Base-by-base conservation (phyloP, 148 eudicot genomes). In the Beta vulgaris region DNA sequence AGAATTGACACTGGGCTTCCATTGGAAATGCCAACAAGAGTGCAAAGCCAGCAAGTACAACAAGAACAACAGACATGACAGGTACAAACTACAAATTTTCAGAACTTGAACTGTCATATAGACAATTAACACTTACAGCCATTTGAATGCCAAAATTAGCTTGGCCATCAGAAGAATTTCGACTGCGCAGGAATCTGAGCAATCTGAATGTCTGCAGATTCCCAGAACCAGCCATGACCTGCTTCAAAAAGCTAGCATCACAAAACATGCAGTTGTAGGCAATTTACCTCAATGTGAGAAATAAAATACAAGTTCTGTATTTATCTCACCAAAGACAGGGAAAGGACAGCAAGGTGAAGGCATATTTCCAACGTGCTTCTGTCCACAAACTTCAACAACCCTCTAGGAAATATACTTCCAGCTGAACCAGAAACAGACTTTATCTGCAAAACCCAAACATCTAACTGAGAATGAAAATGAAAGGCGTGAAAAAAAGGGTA, bases 221-320 rank as follows among this genome's bases (percentile, higher is more conserved):
- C 51, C 99, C 99, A 73, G 99, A 92, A 79, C 99, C 99, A 67
- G 99, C 99, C 99, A 95, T 92, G 46, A 95, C 99, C 99, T 95
- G 88, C 81, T 73, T 71, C 81, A 78, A 82, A 54, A 65, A 73
- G 65, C 71, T 59, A 67, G 54, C 49, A 59, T 80, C 60, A 79
- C 28, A 77, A 26, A 55, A 37, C 68, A 74, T 32, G 55, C 26
- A 77, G 55, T 78, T 36, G 71, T 32, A 60, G 11, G 29, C 46
- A 74, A 70, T 6, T 37, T 19, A 57, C 19, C 7, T 72, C 18
- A 68, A 8, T 26, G 1, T 42, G 0, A 32, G 26, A n/a, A 0
- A 21, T 42, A 31, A 53, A 54, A 0, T 43, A 21, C 16, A 44
- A 48, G 44, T 12, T 65, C 14, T 19, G 44, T 0, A 53, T 75